Conservation (phyloP, 2,329 filamentous ascomycete genomes). For the Penicillium sp. region DNA sequence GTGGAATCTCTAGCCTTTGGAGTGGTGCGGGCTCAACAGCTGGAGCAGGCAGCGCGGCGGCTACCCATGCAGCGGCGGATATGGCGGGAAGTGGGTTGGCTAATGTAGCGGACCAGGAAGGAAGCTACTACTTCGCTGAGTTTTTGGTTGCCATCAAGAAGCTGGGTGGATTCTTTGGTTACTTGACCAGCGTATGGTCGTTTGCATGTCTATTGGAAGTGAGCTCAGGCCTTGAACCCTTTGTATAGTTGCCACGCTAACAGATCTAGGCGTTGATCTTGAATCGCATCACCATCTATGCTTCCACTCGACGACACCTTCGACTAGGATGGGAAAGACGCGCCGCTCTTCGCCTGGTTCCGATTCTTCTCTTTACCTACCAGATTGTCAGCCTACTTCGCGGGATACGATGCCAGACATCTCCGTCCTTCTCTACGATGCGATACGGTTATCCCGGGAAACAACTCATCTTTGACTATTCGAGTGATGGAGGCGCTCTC, state of each 20-base stretch:
- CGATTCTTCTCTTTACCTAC: slow-evolving; percentile 68
- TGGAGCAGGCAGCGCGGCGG: slow-evolving; percentile 41
- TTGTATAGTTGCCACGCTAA: slow-evolving; percentile 6
- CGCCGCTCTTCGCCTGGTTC: slow-evolving; percentile 68
- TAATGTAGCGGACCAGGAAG: slow-evolving; percentile 35
- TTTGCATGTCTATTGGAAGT: slow-evolving; percentile 80
- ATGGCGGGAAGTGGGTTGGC: slow-evolving; percentile 35
- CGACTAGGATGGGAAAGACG: slow-evolving; percentile 72
- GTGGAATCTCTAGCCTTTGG: slow-evolving; percentile 32
- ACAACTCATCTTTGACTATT: slow-evolving; percentile 68
- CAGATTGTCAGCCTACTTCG: slow-evolving; percentile 74
- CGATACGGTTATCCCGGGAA: slow-evolving; percentile 70
- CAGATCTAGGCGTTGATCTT: slow-evolving; percentile 69
- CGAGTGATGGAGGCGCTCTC: slow-evolving; percentile 68
- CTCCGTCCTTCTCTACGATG: slow-evolving; percentile 67
- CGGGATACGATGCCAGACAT: slow-evolving; percentile 90
- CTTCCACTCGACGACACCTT: slow-evolving; percentile 80
- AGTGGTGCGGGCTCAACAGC: slow-evolving; percentile 15
- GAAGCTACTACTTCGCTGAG: slow-evolving; percentile 43
- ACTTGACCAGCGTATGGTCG: slow-evolving; percentile 90
- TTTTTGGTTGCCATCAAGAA: slow-evolving; percentile 61
- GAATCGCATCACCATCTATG: slow-evolving; percentile 92
- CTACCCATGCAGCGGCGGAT: slow-evolving; percentile 39
- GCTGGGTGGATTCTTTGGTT: slow-evolving; percentile 83
- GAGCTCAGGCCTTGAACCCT: slow-evolving; percentile 26